These are phyloP conservation scores for Metschnikowia koreensis DNA, from an alignment of 805 yeast species.

Conservation along the genomic window DNA sequence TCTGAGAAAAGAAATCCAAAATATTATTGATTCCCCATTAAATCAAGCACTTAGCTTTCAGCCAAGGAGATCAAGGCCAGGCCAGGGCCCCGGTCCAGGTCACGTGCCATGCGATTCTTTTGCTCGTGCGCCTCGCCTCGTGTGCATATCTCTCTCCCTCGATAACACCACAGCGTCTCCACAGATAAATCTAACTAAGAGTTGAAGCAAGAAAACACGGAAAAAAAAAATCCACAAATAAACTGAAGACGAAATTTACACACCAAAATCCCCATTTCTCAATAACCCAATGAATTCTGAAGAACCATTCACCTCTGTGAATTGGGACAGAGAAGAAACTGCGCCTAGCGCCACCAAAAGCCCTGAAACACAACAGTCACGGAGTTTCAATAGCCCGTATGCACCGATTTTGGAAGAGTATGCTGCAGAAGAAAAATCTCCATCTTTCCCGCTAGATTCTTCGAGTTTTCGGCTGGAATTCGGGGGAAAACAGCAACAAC, in stretches of 20 bases:
- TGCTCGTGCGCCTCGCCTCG: neutral
- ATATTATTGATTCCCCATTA: neutral
- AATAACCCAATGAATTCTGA: slow-evolving; percentile 20
- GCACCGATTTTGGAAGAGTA: slow-evolving; percentile 9
- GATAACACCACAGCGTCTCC: neutral
- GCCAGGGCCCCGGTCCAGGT: neutral
- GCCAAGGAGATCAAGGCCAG: too few species aligned
- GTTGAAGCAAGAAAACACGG: neutral
- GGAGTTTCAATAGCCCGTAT: neutral
- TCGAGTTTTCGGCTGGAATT: slow-evolving; percentile 5
- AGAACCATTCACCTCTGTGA: slow-evolving; percentile 57
- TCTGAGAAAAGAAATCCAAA: too few species aligned
- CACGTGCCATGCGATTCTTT: too few species aligned
- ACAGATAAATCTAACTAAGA: neutral
- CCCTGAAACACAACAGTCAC: neutral
- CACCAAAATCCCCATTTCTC: neutral
- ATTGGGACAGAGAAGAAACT: slow-evolving; percentile 51
- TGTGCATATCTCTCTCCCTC: neutral
- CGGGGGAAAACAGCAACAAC: neutral
- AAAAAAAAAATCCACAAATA: neutral
- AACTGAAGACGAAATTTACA: too few species aligned
- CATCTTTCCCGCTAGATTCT: slow-evolving; percentile 2
- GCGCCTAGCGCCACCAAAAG: neutral
- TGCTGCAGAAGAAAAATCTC: neutral
- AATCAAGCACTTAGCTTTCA: too few species aligned